Conservation (phyloP, 805 yeast genomes). For the Lipomyces mesembrius region DNA sequence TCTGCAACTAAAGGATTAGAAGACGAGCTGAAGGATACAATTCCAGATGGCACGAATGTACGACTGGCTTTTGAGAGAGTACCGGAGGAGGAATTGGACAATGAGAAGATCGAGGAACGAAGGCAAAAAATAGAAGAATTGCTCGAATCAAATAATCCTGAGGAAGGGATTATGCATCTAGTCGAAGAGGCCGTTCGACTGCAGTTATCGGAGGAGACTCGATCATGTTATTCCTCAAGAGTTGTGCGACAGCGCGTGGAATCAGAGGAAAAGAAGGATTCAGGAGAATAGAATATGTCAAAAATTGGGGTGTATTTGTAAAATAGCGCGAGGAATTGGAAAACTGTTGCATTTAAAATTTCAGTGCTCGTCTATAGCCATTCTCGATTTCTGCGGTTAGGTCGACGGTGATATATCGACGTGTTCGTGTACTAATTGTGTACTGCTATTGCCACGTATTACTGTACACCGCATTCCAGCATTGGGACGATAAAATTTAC, state of each 20-base stretch:
- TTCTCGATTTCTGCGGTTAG: no score
- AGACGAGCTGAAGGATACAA: constrained; percentile 18
- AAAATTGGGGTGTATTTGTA: not conserved
- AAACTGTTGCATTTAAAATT: no score
- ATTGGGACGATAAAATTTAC: no score
- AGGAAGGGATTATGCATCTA: constrained; percentile 71
- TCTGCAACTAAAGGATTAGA: constrained; percentile 29
- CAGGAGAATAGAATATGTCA: not conserved
- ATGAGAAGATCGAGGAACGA: constrained; percentile 35
- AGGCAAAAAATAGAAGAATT: constrained; percentile 70
- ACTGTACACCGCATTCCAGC: no score
- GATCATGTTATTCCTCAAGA: not conserved
- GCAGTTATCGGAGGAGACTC: constrained; percentile 22
- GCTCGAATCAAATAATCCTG: constrained; percentile 78
- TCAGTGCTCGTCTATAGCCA: no score
- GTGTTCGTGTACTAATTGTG: no score
- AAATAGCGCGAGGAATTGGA: not conserved
- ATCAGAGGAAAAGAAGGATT: not conserved
- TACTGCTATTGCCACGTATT: no score
- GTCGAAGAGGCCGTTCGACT: constrained; percentile 63
- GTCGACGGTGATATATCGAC: no score
- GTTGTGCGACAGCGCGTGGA: not conserved
- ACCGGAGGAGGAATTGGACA: constrained; percentile 38
- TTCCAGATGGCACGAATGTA: constrained; percentile 24
- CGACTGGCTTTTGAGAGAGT: constrained; percentile 40